phyloP scores from a whole-genome alignment of 352 stramenopile species.

The Globisporangium lucens region DNA sequence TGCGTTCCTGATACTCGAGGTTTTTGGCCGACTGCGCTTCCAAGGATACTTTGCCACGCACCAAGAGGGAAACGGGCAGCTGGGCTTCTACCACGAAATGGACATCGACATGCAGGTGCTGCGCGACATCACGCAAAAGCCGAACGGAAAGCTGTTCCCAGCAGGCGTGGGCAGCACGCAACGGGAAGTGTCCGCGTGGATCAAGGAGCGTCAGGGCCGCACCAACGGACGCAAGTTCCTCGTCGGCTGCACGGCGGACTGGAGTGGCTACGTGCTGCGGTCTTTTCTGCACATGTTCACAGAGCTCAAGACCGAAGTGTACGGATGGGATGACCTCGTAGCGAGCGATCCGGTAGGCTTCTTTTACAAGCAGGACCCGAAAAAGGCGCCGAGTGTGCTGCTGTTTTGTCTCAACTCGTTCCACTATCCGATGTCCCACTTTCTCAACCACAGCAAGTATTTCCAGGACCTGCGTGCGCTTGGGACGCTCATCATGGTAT shows the following conservation, averaged over 20 bases:
- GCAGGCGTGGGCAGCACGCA: constrained; percentile 28
- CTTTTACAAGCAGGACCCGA: constrained; percentile 62
- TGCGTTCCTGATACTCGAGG: constrained; percentile 39
- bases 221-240: constrained; percentile 75
- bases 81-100: constrained; percentile 83
- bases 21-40: constrained; percentile 49
- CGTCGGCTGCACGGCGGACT: constrained; percentile 60
- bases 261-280: constrained; percentile 60
- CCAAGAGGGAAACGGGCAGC: constrained; percentile 38
- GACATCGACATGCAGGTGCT: constrained; percentile 65
- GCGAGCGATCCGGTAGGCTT: constrained; percentile 51
- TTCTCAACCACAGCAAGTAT: constrained; percentile 59
- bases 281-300: constrained; percentile 68
- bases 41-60: constrained; percentile 36
- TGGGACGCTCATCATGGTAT: constrained; percentile 69
- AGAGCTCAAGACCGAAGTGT: constrained; percentile 52
- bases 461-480: constrained; percentile 64
- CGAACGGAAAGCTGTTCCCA: constrained; percentile 43
- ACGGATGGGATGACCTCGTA: constrained; percentile 63
- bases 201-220: constrained; percentile 51
- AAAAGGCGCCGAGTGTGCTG: constrained; percentile 59
- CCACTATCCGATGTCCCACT: constrained; percentile 56
- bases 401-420: constrained; percentile 82
- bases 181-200: constrained; percentile 59
- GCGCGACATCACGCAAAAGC: constrained; percentile 27